Conservation (phyloP, 345 rosid genomes). For the Eucalyptus erythrocorys region DNA sequence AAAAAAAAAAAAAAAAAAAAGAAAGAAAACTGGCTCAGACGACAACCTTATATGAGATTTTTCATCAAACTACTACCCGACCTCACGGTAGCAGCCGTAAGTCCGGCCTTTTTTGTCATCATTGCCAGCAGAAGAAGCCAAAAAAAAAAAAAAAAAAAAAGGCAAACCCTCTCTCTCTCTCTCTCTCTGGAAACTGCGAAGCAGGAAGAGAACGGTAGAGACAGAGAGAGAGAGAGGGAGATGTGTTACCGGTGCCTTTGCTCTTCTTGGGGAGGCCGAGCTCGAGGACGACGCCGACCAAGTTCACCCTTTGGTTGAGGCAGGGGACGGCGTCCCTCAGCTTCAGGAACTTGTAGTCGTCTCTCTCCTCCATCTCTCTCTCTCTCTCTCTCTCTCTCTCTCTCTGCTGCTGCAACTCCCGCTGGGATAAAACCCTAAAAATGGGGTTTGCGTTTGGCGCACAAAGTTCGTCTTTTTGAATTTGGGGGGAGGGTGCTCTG, state of each 20-base stretch:
- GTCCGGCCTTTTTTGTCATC: conserved; percentile 75
- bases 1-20: too few relatives aligned
- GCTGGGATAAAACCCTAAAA: background rate
- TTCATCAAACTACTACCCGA: conserved; percentile 53
- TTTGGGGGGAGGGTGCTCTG: background rate
- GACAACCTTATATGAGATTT: conserved; percentile 18
- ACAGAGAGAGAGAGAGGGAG: background rate
- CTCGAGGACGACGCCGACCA: conserved; percentile 50
- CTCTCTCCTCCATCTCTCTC: conserved; percentile 21
- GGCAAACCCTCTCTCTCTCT: background rate
- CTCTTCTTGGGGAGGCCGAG: conserved; percentile 27
- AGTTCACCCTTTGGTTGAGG: conserved; percentile 44
- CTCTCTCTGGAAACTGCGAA: background rate
- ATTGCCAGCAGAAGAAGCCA: conserved; percentile 20
- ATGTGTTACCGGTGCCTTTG: conserved; percentile 41
- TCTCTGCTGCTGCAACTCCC: background rate
- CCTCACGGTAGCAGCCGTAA: conserved; percentile 45
- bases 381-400: background rate
- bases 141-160: background rate
- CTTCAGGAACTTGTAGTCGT: conserved; percentile 34
- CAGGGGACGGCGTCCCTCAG: conserved; percentile 44
- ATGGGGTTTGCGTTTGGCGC: background rate
- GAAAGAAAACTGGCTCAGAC: conserved; percentile 34
- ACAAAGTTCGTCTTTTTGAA: background rate
- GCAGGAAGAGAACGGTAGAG: background rate